A percentile compares a stretch with the other conserved stretches of the same genome.
phyloP scores from a whole-genome alignment of 2,329 filamentous ascomycete genomes.

The Fusarium newnesense region DNA sequence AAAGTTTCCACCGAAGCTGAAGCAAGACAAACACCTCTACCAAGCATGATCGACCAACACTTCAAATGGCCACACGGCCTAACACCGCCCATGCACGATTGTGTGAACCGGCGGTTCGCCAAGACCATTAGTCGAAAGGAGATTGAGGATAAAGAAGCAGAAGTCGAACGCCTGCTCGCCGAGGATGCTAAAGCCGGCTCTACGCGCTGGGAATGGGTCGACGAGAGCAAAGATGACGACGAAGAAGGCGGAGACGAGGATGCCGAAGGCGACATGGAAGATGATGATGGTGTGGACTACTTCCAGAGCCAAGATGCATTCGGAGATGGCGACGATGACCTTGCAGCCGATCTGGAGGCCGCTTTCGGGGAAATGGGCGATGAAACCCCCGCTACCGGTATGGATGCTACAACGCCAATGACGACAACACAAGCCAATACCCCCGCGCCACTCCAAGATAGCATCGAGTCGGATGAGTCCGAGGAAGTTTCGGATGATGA shows the following conservation, averaged over 20 bases:
- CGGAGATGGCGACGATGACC: conserved; percentile 57
- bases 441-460: conserved; percentile 57
- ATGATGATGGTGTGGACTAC: conserved; percentile 51
- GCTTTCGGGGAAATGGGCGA: conserved; percentile 57
- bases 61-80: conserved; percentile 86
- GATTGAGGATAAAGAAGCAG: conserved; percentile 84
- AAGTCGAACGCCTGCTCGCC: conserved; percentile 78
- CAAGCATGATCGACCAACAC: conserved; percentile 73
- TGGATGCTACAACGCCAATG: conserved; percentile 59
- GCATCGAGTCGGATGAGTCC: conserved; percentile 55
- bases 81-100: conserved; percentile 89
- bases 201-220: conserved; percentile 73
- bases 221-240: conserved; percentile 59
- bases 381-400: conserved; percentile 56
- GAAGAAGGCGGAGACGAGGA: conserved; percentile 62
- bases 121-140: conserved; percentile 85
- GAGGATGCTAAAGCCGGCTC: conserved; percentile 72
- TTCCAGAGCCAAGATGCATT: conserved; percentile 47
- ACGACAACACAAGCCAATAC: conserved; percentile 56
- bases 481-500: conserved; percentile 56
- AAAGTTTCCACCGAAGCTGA: conserved; percentile 73
- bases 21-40: conserved; percentile 73
- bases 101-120: conserved; percentile 82
- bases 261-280: conserved; percentile 59
- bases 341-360: conserved; percentile 67